Base-by-base conservation (phyloP, 495 filamentous ascomycete species). In the Bryoglossum gracile region DNA sequence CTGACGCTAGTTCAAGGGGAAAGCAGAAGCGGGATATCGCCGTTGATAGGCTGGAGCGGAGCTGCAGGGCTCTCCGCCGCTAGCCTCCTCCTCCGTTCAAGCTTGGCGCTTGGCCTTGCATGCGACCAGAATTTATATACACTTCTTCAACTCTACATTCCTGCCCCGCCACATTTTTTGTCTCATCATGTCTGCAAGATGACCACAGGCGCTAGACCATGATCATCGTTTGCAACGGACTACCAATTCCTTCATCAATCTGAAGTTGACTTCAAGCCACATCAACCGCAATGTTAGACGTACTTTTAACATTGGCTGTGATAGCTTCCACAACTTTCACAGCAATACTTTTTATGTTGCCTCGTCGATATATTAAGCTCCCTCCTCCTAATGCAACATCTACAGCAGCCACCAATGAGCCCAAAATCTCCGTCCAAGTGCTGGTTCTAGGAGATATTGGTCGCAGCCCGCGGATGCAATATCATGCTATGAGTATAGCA, bases 401-500 rank as follows among this genome's bases (percentile, higher is more conserved):
- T 18, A 23, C 36, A 28, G 46, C 34, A 8, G 30, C 43, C 16
- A 23, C 25, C 13, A 36, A 42, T 42, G 54, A 54, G 43, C 52
- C 58, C 40, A 53, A 55, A 37, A 65, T 72, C 18, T 74, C 76
- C 4, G 74, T 86, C 21, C 87, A 94, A 59, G 77, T 99, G 26
- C 74, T 97, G n/a, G 92, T 99, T 33, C 76, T 99, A n/a, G 92
- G 92, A 11, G 92, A 99, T 60, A 92, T 99, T 65, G 92, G 92
- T 19, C 80, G 89, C 26, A 95, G 89, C 63, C 92, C 92, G 19
- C 86, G 92, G 50, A 99, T 99, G 92, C 92, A 96, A 64, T 96
- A 99, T 61, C 92, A 99, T 77, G 89, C 90, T 17, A 64, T 95
- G 51, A 96, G 91, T 62, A 82, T 97, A 61, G 89, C 91, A 18